These are phyloP conservation scores for Tylopilus subfusipes DNA, from an alignment of 768 basidiomycete species.

Conservation along the genomic window DNA sequence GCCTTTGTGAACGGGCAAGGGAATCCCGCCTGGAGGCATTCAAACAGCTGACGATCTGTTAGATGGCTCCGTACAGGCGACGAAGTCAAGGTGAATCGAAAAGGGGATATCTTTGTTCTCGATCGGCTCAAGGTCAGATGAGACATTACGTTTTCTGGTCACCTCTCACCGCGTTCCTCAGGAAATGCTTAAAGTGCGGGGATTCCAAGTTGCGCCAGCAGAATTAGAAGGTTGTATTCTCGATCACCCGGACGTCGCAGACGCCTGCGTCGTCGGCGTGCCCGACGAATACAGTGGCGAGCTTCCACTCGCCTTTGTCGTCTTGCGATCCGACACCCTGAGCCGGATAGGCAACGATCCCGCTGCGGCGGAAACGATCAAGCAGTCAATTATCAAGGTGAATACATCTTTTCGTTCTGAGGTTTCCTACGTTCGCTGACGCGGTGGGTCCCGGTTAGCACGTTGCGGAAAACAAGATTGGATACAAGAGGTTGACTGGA, in stretches of 20 bases:
- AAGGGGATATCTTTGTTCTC: constrained; percentile 63
- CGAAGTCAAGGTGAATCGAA: constrained; percentile 60
- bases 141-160: not conserved
- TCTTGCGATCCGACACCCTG: constrained; percentile 41
- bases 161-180: constrained; percentile 19
- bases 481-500: constrained; percentile 59
- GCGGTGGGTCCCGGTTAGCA: constrained; percentile 34
- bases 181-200: constrained; percentile 71
- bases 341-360: constrained; percentile 32
- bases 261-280: constrained; percentile 63
- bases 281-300: constrained; percentile 76
- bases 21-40: not conserved
- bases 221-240: constrained; percentile 66
- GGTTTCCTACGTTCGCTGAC: not conserved
- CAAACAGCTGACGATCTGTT: not conserved
- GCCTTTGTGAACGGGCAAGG: constrained; percentile 51
- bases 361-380: constrained; percentile 34
- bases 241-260: constrained; percentile 55
- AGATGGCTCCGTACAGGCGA: constrained; percentile 72
- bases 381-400: constrained; percentile 54
- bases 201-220: constrained; percentile 58
- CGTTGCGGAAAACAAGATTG: constrained; percentile 53
- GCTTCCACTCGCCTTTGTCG: constrained; percentile 67
- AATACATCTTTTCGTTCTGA: not conserved
- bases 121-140: constrained; percentile 66